Conservation (phyloP, 2,329 filamentous ascomycete species). For the Aspergillus sp. region DNA sequence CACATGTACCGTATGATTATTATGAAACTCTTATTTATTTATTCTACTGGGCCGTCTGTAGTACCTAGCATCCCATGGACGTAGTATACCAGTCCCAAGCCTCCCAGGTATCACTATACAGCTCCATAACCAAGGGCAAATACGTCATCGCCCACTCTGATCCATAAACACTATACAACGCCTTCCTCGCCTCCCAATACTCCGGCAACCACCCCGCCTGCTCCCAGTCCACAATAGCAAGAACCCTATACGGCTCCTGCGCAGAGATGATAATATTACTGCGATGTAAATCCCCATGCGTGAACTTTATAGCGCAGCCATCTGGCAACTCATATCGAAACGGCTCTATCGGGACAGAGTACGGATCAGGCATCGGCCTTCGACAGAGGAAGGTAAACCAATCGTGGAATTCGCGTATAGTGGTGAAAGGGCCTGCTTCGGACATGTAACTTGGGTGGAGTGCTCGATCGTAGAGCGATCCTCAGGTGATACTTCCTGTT, state of each 20-base stretch:
- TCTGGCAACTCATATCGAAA: conserved; percentile 31
- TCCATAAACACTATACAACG: conserved; percentile 18
- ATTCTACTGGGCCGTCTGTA: rapidly evolving
- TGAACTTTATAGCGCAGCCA: conserved; percentile 33
- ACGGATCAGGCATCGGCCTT: conserved; percentile 24
- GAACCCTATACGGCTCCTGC: conserved; percentile 17
- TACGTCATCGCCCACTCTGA: conserved; percentile 27
- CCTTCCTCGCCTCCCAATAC: conserved; percentile 31
- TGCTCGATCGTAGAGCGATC: conserved; percentile 24
- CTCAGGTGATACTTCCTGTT: conserved; percentile 18
- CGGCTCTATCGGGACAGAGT: conserved; percentile 26
- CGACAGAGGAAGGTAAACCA: conserved; percentile 30
- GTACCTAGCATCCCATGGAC: conserved; percentile 16
- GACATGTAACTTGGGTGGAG: conserved; percentile 17
- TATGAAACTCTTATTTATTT: too few species aligned
- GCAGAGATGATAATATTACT: conserved; percentile 33
- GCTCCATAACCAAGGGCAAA: conserved; percentile 32
- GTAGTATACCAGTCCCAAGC: conserved; percentile 31
- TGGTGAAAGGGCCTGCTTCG: conserved; percentile 29
- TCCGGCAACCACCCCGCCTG: conserved; percentile 32
- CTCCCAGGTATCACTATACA: conserved; percentile 26
- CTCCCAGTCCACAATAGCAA: conserved; percentile 33
- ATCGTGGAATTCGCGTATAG: conserved; percentile 32
- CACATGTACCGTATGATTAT: too few species aligned
- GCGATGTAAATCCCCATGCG: conserved; percentile 36